Evolutionary conservation across 2,329 filamentous ascomycete genomes (phyloP).

Genomic region (Colletotrichum tanaceti): DNA sequence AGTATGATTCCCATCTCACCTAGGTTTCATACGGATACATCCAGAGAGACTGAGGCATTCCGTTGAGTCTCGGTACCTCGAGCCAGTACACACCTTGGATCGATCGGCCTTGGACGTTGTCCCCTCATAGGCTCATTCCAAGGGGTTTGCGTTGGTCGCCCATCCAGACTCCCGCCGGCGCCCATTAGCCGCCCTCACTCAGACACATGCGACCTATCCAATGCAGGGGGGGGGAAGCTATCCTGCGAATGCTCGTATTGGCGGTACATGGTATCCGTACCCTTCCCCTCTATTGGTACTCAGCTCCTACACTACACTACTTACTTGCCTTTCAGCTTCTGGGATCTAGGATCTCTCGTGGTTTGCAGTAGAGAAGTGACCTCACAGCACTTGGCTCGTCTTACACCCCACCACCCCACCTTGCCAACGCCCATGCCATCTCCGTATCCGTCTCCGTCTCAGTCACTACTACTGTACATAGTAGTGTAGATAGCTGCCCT

Average conservation of each 20-base stretch:
- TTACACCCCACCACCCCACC: not conserved
- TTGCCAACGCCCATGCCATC: not conserved
- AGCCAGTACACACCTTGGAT: not conserved
- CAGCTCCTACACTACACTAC: conserved; percentile 7
- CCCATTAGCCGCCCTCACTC: conserved; percentile 30
- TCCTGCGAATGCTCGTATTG: conserved; percentile 22
- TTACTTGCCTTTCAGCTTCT: not conserved
- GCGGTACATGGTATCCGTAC: too few relatives aligned
- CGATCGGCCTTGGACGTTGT: not conserved
- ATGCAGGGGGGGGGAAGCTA: conserved; percentile 19
- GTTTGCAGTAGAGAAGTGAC: not conserved
- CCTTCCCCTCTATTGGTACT: not conserved
- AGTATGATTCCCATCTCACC: not conserved
- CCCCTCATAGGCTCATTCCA: conserved; percentile 31
- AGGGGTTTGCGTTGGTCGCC: not conserved
- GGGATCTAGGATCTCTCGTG: too few relatives aligned
- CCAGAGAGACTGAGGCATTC: not conserved
- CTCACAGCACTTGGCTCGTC: conserved; percentile 5
- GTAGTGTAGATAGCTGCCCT: not conserved
- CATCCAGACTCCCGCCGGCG: not conserved
- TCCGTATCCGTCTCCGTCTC: not conserved
- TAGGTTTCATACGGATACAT: not conserved
- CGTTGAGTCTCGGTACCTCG: not conserved
- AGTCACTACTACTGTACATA: too few relatives aligned
- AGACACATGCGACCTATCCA: conserved; percentile 12